Percentiles rank a stretch among this genome's conserved stretches.
Evolutionary conservation across 2,329 filamentous ascomycete species (phyloP).

Genomic region (Metarhizium sp.): DNA sequence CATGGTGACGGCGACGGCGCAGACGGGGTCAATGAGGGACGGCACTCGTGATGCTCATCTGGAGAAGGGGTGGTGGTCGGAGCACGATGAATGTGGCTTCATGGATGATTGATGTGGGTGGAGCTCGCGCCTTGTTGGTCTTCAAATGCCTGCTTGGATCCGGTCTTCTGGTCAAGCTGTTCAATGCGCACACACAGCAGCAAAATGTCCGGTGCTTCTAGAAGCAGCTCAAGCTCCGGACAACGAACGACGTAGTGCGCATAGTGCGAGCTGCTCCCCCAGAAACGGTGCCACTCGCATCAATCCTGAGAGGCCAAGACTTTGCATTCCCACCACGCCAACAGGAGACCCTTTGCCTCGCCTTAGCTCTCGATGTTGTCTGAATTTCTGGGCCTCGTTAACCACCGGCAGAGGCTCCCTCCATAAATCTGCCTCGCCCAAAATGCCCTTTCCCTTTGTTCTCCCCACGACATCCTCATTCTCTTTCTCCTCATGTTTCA

Average conservation of each 20-base stretch:
- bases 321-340: no score
- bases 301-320: background rate
- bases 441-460: conserved; percentile 82
- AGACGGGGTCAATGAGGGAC: background rate
- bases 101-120: background rate
- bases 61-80: background rate
- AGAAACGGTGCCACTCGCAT: background rate
- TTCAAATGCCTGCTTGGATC: no score
- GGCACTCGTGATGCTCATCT: background rate
- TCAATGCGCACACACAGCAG: background rate
- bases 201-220: no score
- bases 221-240: no score
- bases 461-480: conserved; percentile 86
- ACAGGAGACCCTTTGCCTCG: background rate
- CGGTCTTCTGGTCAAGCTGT: background rate
- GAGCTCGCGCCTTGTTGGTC: no score
- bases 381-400: background rate
- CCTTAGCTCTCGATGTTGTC: background rate
- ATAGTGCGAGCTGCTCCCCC: background rate
- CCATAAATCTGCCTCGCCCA: conserved; percentile 10
- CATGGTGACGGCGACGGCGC: conserved; percentile 16
- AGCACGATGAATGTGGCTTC: background rate
- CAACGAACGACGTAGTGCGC: background rate
- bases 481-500: conserved; percentile 69
- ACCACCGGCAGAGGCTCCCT: background rate